These are phyloP conservation scores for Parathielavia hyrcaniae DNA, from an alignment of 495 filamentous ascomycete genomes.

Conservation along the genomic window DNA sequence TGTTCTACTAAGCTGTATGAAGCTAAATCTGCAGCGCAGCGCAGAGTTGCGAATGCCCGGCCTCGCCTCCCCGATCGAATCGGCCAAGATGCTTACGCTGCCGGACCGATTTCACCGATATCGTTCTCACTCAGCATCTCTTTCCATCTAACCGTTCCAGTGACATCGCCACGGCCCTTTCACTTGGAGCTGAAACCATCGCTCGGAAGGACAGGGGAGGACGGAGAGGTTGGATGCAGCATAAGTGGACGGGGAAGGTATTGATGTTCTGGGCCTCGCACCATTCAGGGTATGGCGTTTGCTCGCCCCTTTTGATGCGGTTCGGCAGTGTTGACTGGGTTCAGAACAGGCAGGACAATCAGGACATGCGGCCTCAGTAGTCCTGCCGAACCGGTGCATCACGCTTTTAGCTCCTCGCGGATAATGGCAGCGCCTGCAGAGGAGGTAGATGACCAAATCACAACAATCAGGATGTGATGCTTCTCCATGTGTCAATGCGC, in stretches of 20 bases:
- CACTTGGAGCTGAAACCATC: background rate
- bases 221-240: background rate
- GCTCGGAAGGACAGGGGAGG: background rate
- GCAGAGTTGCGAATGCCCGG: no score
- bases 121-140: background rate
- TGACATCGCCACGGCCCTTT: background rate
- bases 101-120: background rate
- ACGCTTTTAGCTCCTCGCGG: no score
- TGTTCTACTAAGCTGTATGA: constrained; percentile 43
- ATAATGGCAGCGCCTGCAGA: background rate
- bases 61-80: no score
- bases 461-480: no score
- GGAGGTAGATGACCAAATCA: no score
- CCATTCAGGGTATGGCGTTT: background rate
- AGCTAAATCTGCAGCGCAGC: background rate
- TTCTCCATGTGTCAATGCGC: no score
- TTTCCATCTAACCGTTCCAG: background rate
- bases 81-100: background rate
- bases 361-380: no score
- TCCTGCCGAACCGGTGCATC: no score
- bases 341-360: background rate
- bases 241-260: background rate
- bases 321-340: constrained; percentile 1
- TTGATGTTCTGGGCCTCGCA: background rate
- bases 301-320: background rate